Evolutionary conservation across 169 alveolate genomes (phyloP), one percentile per base, ranked within the genome.

Genomic region (Babesia caballi): DNA sequence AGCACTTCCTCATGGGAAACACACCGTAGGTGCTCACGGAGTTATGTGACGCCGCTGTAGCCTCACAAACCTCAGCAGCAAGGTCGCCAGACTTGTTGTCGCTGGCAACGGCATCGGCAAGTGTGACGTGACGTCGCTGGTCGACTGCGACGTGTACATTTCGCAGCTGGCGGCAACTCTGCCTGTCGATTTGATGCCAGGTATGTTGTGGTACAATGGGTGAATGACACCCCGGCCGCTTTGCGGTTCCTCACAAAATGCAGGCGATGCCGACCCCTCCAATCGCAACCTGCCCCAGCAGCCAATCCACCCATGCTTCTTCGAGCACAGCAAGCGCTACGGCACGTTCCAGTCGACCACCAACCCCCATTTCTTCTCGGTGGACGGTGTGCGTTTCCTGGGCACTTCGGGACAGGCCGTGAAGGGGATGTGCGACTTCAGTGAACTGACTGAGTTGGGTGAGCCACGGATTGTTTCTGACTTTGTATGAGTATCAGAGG

Each of bases 261-360:
- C 27, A 80, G 88, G 88, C 35, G 56, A 46, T 36, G 7, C 49
- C 54, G 88, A 81, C 71, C 88, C 88, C 8, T 60, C 88, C 27
- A 81, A 81, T 49, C 68, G 67, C 56, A 81, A 81, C 81, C 44
- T 81, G 47, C 88, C 88, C 38, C 88, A 81, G 44, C 88, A 81
- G 38, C 77, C 76, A 17, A 81, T 81, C 1, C 67, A 65, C 54
- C 88, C 88, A 27, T 40, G 53, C 35, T 72, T 81, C 49, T 60
- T 81, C 42, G 88, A 81, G 30, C 77, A 81, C 66, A 65, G 84
- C 52, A 70, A 27, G 33, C 67, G 88, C 12, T 71, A 70, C 32
- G 73, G 74, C 6, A 71, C 81, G 14, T 81, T 81, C 57, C 66
- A 66, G 35, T 81, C 88, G 19, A 71, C 84, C 27, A 81, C 88